Percentiles rank a stretch among this genome's conserved stretches.
Conservation (phyloP, 2,329 filamentous ascomycete genomes). For the Xylaria sp. region DNA sequence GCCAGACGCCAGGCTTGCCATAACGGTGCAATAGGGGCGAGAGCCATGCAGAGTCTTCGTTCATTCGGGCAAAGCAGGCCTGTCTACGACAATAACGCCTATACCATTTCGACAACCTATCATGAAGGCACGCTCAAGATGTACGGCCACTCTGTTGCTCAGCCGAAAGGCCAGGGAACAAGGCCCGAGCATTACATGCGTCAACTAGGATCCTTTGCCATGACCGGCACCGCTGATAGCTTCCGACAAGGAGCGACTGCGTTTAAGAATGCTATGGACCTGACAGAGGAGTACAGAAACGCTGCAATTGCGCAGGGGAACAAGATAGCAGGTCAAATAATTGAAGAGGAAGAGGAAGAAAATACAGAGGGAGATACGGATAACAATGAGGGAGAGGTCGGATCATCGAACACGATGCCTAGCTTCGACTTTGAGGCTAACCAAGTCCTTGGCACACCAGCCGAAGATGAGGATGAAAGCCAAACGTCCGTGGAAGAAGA, state of each 20-base stretch:
- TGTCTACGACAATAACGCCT: neutral
- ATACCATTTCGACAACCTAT: neutral
- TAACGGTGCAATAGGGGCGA: neutral
- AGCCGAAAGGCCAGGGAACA: slow-evolving; percentile 38
- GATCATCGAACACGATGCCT: too few species aligned
- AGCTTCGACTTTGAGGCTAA: too few species aligned
- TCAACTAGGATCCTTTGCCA: slow-evolving; percentile 35
- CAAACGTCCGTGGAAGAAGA: too few species aligned
- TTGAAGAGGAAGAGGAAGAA: too few species aligned
- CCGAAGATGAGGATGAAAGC: too few species aligned
- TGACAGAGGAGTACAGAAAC: slow-evolving; percentile 46
- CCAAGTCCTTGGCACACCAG: too few species aligned
- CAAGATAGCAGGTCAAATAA: too few species aligned
- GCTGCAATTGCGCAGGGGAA: too few species aligned
- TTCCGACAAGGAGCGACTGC: slow-evolving; percentile 45
- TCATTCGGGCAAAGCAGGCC: neutral
- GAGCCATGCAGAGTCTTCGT: slow-evolving; percentile 3
- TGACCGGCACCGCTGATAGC: slow-evolving; percentile 39
- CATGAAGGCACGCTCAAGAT: slow-evolving; percentile 40
- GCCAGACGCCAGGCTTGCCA: neutral
- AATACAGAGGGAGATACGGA: too few species aligned
- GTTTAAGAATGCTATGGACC: slow-evolving; percentile 48
- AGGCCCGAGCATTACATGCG: slow-evolving; percentile 51
- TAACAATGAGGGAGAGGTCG: too few species aligned
- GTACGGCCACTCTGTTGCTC: slow-evolving; percentile 46